These are phyloP conservation scores for Basidiobolus meristosporus DNA, from an alignment of 371 early-diverging fungal genomes.

Conservation along the genomic window DNA sequence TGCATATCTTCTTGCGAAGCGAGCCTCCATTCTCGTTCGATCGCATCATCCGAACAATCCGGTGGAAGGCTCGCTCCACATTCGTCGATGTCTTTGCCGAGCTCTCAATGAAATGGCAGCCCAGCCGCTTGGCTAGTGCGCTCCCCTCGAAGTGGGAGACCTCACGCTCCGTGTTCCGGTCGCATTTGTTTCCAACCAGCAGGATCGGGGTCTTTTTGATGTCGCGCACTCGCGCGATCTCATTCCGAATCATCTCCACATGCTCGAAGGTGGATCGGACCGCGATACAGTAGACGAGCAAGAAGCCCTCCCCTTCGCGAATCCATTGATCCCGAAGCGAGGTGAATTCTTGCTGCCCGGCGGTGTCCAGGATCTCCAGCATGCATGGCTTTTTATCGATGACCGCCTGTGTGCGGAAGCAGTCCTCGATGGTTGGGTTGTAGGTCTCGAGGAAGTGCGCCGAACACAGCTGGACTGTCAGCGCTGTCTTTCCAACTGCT, in stretches of 20 bases:
- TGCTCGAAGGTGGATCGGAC: conserved; percentile 62
- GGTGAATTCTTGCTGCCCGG: too few species aligned
- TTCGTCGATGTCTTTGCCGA: conserved; percentile 65
- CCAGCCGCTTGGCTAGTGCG: conserved; percentile 42
- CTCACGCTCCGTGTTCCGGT: conserved; percentile 57
- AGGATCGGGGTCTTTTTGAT: conserved; percentile 59
- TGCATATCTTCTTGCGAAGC: too few species aligned
- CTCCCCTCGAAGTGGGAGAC: conserved; percentile 47
- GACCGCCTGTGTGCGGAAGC: conserved; percentile 73
- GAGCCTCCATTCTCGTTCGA: too few species aligned
- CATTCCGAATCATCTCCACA: conserved; percentile 49
- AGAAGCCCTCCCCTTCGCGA: too few species aligned
- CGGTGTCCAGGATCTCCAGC: conserved; percentile 79
- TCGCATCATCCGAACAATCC: conserved; percentile 33
- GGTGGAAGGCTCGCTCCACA: conserved; percentile 55
- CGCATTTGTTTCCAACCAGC: conserved; percentile 73
- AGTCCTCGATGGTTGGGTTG: conserved; percentile 83
- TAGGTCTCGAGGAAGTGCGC: conserved; percentile 77
- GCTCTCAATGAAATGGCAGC: conserved; percentile 70
- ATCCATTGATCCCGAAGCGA: too few species aligned
- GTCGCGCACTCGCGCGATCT: conserved; percentile 55
- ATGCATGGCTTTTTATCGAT: conserved; percentile 71
- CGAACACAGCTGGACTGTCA: conserved; percentile 84
- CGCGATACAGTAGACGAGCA: conserved; percentile 72
- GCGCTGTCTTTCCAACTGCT: too few species aligned